Evolutionary conservation across 139 green algal genomes (phyloP).

Genomic region (Chlorella sp.): DNA sequence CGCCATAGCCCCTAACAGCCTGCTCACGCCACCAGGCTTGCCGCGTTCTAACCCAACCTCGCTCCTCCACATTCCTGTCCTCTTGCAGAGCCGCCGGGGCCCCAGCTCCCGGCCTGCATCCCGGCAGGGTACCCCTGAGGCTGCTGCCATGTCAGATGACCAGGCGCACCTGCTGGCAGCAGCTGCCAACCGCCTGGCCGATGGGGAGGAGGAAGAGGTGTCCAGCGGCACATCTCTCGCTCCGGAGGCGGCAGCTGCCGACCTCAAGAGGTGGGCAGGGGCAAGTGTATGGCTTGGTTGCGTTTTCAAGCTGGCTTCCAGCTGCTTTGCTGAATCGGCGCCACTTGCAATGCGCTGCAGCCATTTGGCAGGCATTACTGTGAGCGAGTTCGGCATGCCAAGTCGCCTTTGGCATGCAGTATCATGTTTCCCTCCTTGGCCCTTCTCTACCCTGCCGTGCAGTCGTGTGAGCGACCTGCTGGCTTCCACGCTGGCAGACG

Average conservation of each 20-base stretch:
- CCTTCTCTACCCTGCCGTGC: neutral
- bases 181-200: neutral
- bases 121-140: neutral
- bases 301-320: neutral
- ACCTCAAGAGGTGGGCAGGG: conserved; percentile 7
- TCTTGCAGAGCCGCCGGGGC: neutral
- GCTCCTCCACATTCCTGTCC: too few species aligned
- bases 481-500: neutral
- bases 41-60: too few species aligned
- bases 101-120: neutral
- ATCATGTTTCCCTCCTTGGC: too few species aligned
- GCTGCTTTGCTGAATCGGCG: neutral
- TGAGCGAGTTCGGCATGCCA: too few species aligned
- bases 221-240: neutral
- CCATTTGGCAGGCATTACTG: too few species aligned
- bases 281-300: neutral
- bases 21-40: too few species aligned
- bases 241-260: neutral
- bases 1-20: too few species aligned
- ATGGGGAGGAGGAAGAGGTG: neutral
- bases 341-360: neutral
- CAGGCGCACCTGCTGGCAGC: neutral
- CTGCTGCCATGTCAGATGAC: neutral
- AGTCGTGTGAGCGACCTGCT: neutral
- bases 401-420: too few species aligned